Evolutionary conservation across 768 basidiomycete species (phyloP), one percentile per base, ranked within the genome.

Genomic region (Cubamyces lactineus): DNA sequence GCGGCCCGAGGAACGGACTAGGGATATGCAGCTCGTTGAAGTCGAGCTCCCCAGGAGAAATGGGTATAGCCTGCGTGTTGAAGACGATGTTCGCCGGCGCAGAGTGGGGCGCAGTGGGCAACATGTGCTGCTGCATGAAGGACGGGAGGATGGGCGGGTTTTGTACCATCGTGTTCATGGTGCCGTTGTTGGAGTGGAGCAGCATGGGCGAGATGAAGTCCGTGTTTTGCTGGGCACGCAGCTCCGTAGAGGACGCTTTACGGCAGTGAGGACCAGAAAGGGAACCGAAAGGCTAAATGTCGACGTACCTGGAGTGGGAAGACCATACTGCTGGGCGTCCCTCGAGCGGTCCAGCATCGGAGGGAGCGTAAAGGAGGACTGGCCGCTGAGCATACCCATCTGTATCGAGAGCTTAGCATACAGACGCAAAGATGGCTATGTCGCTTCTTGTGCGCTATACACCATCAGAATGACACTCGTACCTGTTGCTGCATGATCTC

Each of bases 401-500:
- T 73, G 56, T 26, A 61, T 17, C 41, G 13, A 38, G 40, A 45
- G 30, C 53, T 58, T 48, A 49, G 51, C 50, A 53, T 45, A 47
- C 16, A 21, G 2, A 13, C 34, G n/a, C 24, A 28, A 46, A 30
- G 41, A 34, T 23, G 39, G 13, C 39, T 21, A 4, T 16, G 38
- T 24, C 38, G 23, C 38, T 21, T 34, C 2, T 47, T 47, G 21
- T 9, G 19, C 15, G n/a, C 24, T 12, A 39, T 11, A 24, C 15
- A 41, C 46, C 45, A 45, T 19, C n/a, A 43, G 60, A 23, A 53
- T 9, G 53, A 40, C 13, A 19, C n/a, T 48, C 59, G 38, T 28
- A 89, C 93, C 86, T 94, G 93, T 71, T 94, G 92, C 69, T 94
- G 92, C 61, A 94, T 91, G 62, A 93, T 90, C 78, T 92, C 89